These are phyloP conservation scores for Colletotrichum abscissum DNA, from an alignment of 2,329 filamentous ascomycete genomes.

Conservation along the genomic window DNA sequence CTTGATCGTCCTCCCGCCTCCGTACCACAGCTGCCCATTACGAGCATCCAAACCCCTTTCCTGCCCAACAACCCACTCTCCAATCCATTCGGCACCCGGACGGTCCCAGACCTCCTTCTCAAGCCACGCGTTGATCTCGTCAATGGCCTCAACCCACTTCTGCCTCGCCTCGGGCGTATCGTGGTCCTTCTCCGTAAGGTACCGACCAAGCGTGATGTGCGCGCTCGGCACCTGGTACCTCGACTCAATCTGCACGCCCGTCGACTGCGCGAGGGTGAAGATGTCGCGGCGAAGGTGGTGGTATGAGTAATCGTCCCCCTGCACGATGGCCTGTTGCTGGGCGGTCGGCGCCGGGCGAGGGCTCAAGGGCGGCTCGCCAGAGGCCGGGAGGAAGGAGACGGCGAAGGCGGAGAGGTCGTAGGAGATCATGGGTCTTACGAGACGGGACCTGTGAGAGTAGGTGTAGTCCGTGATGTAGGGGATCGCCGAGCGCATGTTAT, in stretches of 20 bases:
- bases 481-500: constrained; percentile 66
- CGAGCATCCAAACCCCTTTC: constrained; percentile 83
- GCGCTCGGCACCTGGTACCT: constrained; percentile 91
- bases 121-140: constrained; percentile 82
- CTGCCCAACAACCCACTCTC: constrained; percentile 90
- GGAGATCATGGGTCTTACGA: constrained; percentile 85
- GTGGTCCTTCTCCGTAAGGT: constrained; percentile 76
- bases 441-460: constrained; percentile 73
- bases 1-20: constrained; percentile 78
- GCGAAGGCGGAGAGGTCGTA: constrained; percentile 89
- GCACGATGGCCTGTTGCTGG: constrained; percentile 46
- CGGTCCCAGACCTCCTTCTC: constrained; percentile 76
- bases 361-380: constrained; percentile 64
- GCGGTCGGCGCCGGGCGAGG: constrained; percentile 53
- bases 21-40: constrained; percentile 87
- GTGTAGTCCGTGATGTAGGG: constrained; percentile 74
- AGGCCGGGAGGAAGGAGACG: constrained; percentile 85
- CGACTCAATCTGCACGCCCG: constrained; percentile 78
- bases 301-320: constrained; percentile 81
- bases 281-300: constrained; percentile 89
- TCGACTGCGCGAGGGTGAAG: constrained; percentile 68
- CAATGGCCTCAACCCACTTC: constrained; percentile 76
- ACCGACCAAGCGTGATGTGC: constrained; percentile 88
- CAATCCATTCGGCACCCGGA: constrained; percentile 55
- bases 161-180: constrained; percentile 67